Conservation (phyloP, 192 early-diverging fungal genomes). For the Neocallimastix lanati region DNA sequence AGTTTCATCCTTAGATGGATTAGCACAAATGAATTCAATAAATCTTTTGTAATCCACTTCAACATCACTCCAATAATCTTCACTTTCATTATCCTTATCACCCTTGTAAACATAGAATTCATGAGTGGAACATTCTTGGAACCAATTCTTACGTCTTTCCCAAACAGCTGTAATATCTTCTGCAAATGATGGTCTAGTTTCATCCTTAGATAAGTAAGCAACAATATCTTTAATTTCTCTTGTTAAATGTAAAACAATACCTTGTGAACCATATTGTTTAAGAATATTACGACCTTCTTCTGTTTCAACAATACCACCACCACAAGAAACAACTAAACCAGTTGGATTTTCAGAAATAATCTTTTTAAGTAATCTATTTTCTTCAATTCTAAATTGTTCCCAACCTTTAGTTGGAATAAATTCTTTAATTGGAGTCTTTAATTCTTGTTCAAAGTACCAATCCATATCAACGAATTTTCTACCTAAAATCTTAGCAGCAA, state of each 20-base stretch:
- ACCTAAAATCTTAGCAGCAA: constrained; percentile 43
- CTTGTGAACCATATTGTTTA: constrained; percentile 24
- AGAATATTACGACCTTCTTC: constrained; percentile 45
- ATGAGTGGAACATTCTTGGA: constrained; percentile 55
- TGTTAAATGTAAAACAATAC: constrained; percentile 57
- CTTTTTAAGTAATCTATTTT: constrained; percentile 43
- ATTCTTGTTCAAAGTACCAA: constrained; percentile 48
- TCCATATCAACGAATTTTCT: constrained; percentile 82
- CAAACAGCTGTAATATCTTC: constrained; percentile 67
- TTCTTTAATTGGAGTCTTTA: constrained; percentile 57
- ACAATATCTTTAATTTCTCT: constrained; percentile 65
- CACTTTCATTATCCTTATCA: constrained; percentile 7
- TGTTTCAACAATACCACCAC: constrained; percentile 87
- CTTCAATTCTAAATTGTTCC: constrained; percentile 69
- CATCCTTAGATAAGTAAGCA: constrained; percentile 60
- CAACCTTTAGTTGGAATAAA: constrained; percentile 63
- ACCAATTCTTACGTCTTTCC: constrained; percentile 54
- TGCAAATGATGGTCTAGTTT: constrained; percentile 61
- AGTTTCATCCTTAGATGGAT: constrained; percentile 9
- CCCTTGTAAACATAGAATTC: constrained; percentile 55
- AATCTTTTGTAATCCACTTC: constrained; percentile 59
- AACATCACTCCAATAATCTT: constrained; percentile 45
- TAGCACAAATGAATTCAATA: constrained; percentile 41
- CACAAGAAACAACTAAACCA: constrained; percentile 67
- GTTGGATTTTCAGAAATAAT: constrained; percentile 36